phyloP scores from a whole-genome alignment of 352 stramenopile genomes.

The Peronospora farinosa region DNA sequence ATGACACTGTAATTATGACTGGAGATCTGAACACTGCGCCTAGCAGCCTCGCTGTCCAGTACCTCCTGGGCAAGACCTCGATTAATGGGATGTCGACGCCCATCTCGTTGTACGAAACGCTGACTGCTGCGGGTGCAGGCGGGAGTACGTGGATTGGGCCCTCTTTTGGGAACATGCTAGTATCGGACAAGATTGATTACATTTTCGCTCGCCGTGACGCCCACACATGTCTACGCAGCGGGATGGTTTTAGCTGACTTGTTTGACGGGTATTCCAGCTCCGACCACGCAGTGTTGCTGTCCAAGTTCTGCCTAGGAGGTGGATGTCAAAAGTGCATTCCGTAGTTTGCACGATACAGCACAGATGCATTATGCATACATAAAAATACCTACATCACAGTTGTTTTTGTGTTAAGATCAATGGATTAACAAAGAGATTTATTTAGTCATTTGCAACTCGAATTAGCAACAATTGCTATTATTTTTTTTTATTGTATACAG shows the following conservation, averaged over 20 bases:
- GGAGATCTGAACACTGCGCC: constrained; percentile 59
- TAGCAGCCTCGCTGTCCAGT: constrained; percentile 32
- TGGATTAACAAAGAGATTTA: too few species aligned
- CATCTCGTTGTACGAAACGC: constrained; percentile 56
- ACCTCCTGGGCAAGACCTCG: constrained; percentile 25
- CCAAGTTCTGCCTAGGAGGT: constrained; percentile 58
- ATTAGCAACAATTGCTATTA: too few species aligned
- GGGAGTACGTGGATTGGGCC: constrained; percentile 57
- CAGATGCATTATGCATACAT: too few species aligned
- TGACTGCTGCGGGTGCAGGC: constrained; percentile 34
- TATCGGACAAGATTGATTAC: constrained; percentile 55
- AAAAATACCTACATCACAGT: too few species aligned
- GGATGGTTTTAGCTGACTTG: constrained; percentile 38
- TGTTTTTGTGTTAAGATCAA: too few species aligned
- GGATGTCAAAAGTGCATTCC: too few species aligned
- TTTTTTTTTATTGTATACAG: too few species aligned
- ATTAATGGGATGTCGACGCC: constrained; percentile 31
- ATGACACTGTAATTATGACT: constrained; percentile 56
- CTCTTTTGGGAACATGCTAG: constrained; percentile 33
- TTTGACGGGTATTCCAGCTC: constrained; percentile 51
- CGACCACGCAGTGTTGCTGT: constrained; percentile 56
- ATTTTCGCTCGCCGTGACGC: constrained; percentile 49
- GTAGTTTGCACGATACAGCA: constrained; percentile 1
- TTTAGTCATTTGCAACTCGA: too few species aligned
- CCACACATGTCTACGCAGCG: constrained; percentile 38